A percentile compares a stretch with the other conserved stretches of the same genome.
phyloP scores from a whole-genome alignment of 208 protist species.

The Leptomonas seymouri region DNA sequence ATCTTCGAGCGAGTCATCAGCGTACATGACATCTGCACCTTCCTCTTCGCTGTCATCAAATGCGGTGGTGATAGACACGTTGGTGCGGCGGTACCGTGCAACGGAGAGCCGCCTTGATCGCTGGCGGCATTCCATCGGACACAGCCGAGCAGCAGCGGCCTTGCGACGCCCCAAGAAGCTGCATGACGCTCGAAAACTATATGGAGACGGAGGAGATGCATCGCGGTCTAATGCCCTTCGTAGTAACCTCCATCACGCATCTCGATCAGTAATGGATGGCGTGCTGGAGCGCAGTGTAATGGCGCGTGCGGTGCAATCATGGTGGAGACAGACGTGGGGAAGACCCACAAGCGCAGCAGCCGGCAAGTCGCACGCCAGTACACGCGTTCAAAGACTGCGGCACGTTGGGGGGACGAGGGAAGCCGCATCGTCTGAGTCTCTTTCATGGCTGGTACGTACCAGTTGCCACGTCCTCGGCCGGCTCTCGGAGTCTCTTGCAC shows the following conservation, averaged over 20 bases:
- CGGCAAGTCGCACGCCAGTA: not conserved
- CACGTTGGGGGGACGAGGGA: not conserved
- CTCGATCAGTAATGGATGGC: not conserved
- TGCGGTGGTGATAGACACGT: conserved; percentile 26
- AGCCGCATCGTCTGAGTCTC: not conserved
- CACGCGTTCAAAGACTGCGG: not conserved
- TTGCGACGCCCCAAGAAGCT: not conserved
- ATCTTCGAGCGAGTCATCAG: not conserved
- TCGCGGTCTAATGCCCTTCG: not conserved
- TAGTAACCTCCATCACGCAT: not conserved
- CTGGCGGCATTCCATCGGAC: conserved; percentile 19
- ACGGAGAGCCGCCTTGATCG: conserved; percentile 23
- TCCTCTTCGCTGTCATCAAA: conserved; percentile 14
- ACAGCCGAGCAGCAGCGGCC: not conserved
- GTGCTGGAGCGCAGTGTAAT: not conserved
- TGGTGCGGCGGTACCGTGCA: conserved; percentile 30
- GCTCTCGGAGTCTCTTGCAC: conserved; percentile 16
- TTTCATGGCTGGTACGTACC: conserved; percentile 9
- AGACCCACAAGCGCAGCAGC: not conserved
- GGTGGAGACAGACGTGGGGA: conserved; percentile 14
- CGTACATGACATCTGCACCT: not conserved
- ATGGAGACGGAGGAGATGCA: not conserved
- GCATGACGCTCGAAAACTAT: not conserved
- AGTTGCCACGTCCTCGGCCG: conserved; percentile 6
- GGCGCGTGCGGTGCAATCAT: conserved; percentile 17